Evolutionary conservation across 495 filamentous ascomycete genomes (phyloP).

Genomic region (Penicillium herquei): DNA sequence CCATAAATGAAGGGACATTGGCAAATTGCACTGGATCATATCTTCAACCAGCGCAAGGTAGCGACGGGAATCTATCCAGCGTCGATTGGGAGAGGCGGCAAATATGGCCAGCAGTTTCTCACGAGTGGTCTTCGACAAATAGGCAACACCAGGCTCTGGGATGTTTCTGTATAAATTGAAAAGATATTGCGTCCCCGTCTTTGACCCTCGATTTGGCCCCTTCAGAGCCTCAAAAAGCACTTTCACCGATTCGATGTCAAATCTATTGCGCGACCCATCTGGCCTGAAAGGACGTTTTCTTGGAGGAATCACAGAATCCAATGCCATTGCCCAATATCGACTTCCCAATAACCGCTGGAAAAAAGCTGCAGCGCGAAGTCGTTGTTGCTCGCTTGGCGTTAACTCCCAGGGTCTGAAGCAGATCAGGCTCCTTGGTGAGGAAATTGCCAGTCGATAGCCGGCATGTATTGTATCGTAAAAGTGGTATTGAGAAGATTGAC

Average conservation of each 20-base stretch:
- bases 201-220: slow-evolving; percentile 37
- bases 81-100: slow-evolving; percentile 45
- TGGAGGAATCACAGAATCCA: slow-evolving; percentile 16
- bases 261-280: slow-evolving; percentile 14
- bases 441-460: neutral
- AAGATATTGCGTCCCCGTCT: slow-evolving; percentile 53
- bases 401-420: neutral
- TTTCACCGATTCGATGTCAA: slow-evolving; percentile 34
- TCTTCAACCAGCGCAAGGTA: slow-evolving; percentile 85
- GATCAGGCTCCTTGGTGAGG: neutral
- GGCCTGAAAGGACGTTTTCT: neutral
- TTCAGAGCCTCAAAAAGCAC: slow-evolving; percentile 42
- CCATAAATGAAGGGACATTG: slow-evolving; percentile 69
- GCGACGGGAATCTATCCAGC: slow-evolving; percentile 54
- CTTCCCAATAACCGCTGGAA: slow-evolving; percentile 16
- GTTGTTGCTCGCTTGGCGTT: neutral
- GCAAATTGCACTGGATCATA: slow-evolving; percentile 61
- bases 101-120: slow-evolving; percentile 67
- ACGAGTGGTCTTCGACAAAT: slow-evolving; percentile 57
- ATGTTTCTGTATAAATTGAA: slow-evolving; percentile 61
- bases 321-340: slow-evolving; percentile 14
- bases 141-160: slow-evolving; percentile 62
- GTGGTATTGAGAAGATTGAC: neutral
- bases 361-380: too few species aligned
- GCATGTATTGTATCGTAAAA: slow-evolving; percentile 4